Conservation (phyloP, 116 monocot genomes). For the Cymodocea nodosa region DNA sequence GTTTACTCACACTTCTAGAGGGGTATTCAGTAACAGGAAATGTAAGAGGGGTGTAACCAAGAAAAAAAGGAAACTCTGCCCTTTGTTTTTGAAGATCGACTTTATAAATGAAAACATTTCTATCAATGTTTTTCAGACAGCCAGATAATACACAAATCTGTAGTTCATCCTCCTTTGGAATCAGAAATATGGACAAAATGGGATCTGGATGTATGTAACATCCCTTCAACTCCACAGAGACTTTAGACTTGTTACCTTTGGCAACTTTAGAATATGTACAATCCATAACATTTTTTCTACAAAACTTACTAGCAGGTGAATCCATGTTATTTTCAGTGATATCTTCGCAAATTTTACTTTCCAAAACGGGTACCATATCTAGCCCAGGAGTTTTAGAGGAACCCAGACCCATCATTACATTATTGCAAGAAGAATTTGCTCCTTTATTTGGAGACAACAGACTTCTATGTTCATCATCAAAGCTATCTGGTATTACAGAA, state of each 20-base stretch:
- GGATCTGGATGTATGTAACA: slow-evolving; percentile 58
- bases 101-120: slow-evolving; percentile 52
- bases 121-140: slow-evolving; percentile 19
- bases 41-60: slow-evolving; percentile 57
- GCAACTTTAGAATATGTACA: slow-evolving; percentile 10
- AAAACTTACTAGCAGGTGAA: slow-evolving; percentile 3
- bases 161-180: slow-evolving; percentile 24
- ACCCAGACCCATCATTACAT: not conserved
- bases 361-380: slow-evolving; percentile 25
- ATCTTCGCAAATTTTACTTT: slow-evolving; percentile 41
- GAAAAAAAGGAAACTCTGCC: slow-evolving; percentile 40
- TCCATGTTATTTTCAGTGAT: slow-evolving; percentile 3
- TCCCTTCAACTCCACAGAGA: slow-evolving; percentile 37
- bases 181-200: slow-evolving; percentile 48
- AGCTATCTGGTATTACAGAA: slow-evolving; percentile 49
- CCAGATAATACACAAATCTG: slow-evolving; percentile 63
- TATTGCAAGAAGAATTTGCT: not conserved
- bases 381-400: slow-evolving; percentile 8
- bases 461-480: slow-evolving; percentile 39
- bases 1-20: slow-evolving; percentile 30
- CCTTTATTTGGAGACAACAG: slow-evolving; percentile 3
- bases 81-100: slow-evolving; percentile 18
- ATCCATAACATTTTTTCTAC: slow-evolving; percentile 12
- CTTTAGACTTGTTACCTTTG: slow-evolving; percentile 8
- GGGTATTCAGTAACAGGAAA: slow-evolving; percentile 17